These are phyloP conservation scores for Penicillium roqueforti DNA, from an alignment of 495 filamentous ascomycete species.

Conservation along the genomic window DNA sequence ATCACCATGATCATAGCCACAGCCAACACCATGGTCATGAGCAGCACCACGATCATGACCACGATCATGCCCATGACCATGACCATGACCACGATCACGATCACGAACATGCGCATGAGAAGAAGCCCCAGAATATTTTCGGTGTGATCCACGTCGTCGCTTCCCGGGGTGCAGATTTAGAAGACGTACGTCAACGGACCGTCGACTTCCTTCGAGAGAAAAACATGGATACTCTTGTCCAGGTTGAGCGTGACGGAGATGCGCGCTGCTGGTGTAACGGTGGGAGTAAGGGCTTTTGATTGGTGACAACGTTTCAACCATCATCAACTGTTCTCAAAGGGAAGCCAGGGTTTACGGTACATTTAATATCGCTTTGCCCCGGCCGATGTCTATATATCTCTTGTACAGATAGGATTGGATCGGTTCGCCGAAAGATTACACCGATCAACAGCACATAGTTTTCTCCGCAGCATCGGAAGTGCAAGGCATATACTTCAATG, in stretches of 20 bases:
- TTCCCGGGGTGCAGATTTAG: conserved; percentile 61
- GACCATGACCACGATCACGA: conserved; percentile 17
- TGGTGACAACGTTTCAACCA: neutral
- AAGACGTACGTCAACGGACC: conserved; percentile 70
- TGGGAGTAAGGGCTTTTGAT: conserved; percentile 30
- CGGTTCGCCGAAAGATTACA: neutral
- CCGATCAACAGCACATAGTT: conserved; percentile 9
- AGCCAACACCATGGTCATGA: conserved; percentile 21
- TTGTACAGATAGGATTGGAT: conserved; percentile 12
- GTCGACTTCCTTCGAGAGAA: conserved; percentile 53
- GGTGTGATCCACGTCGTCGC: conserved; percentile 84
- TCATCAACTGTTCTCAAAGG: neutral
- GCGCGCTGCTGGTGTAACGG: conserved; percentile 74
- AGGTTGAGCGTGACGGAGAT: conserved; percentile 73
- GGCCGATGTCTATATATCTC: conserved; percentile 2
- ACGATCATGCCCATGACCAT: conserved; percentile 13
- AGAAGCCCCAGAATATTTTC: conserved; percentile 50
- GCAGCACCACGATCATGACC: conserved; percentile 13
- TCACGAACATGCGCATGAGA: conserved; percentile 26
- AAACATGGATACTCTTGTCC: conserved; percentile 67
- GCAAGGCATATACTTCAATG: neutral
- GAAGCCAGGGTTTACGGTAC: neutral
- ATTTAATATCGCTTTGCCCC: neutral
- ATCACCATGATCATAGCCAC: conserved; percentile 25
- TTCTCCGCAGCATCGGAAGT: neutral